Evolutionary conservation across 2,329 filamentous ascomycete genomes (phyloP).

Genomic region (Epichloe sp.): DNA sequence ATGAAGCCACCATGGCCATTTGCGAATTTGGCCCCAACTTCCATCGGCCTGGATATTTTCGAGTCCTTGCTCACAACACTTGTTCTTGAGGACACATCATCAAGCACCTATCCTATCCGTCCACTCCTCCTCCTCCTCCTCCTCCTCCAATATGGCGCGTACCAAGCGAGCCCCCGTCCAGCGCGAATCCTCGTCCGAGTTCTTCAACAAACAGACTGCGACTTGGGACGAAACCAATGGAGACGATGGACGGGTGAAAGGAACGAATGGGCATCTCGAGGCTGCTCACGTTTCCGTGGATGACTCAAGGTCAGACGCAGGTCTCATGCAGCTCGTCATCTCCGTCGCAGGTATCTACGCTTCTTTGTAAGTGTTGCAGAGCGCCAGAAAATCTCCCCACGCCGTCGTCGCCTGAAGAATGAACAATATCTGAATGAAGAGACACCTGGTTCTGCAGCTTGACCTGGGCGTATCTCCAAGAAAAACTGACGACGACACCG

Average conservation of each 20-base stretch:
- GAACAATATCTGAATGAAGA: not conserved
- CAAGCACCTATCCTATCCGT: not conserved
- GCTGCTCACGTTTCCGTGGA: not conserved
- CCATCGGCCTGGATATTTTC: not conserved
- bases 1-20: slow-evolving; percentile 6
- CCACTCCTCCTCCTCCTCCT: not conserved
- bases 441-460: slow-evolving; percentile 38
- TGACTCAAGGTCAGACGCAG: slow-evolving; percentile 34
- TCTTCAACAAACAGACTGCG: slow-evolving; percentile 37
- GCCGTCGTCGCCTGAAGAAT: not conserved
- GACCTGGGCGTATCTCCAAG: slow-evolving; percentile 93
- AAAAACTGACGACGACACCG: slow-evolving; percentile 87
- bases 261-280: not conserved
- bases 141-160: slow-evolving; percentile 45
- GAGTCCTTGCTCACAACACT: no score
- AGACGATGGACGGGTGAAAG: slow-evolving; percentile 12
- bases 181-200: slow-evolving; percentile 54
- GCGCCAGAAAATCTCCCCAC: not conserved
- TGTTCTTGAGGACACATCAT: not conserved
- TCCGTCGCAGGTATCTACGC: slow-evolving; percentile 94
- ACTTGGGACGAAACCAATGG: slow-evolving; percentile 21
- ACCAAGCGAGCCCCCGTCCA: slow-evolving; percentile 56
- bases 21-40: not conserved
- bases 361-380: slow-evolving; percentile 61
- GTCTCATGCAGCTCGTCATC: slow-evolving; percentile 62